Evolutionary conservation across 805 yeast species (phyloP), one percentile per base, ranked within the genome.

Genomic region (Saccharomyces mikatae): DNA sequence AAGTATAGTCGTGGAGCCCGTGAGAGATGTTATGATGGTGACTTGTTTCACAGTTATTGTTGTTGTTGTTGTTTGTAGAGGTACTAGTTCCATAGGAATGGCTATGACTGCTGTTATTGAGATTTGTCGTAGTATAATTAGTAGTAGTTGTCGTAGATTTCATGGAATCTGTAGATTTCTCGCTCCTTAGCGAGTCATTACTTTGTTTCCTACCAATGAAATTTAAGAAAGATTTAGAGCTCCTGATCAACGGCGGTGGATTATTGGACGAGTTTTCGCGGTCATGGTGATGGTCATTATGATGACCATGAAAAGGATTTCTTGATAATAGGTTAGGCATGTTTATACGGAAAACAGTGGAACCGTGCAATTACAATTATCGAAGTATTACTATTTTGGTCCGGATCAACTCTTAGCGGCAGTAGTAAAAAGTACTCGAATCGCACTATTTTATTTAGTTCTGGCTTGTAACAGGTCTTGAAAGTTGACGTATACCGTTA

Each of bases 121-220:
- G 22, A 9, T 36, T 36, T 36, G 44, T 17, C 10, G 44, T 36
- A 8, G 44, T 36, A 9, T 36, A 36, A 21, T 36, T 36, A 6
- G 44, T 36, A 17, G 44, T 17, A 17, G 44, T 36, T 36, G 44
- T 36, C 29, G 52, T 51, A 3, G 63, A 52, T 48, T 56, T 59
- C n/a, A 57, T 53, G 21, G 69, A 64, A 47, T 65, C 69, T 3
- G 55, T 44, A 6, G 69, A 65, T 46, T 61, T 61, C 17, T 66
- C 70, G 52, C 71, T 66, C 57, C 63, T 65, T 14, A 65, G 52
- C 1, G 71, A 67, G 29, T 68, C 71, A 49, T 62, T 60, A 48
- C 69, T 64, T 44, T 64, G 69, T 46, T 67, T 64, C 53, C 65
- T 60, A 54, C 62, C 63, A 57, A 67, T 63, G 46, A 68, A 68